Evolutionary conservation across 2,329 filamentous ascomycete species (phyloP), one percentile per base, ranked within the genome.

Genomic region (Penicillium sp.): DNA sequence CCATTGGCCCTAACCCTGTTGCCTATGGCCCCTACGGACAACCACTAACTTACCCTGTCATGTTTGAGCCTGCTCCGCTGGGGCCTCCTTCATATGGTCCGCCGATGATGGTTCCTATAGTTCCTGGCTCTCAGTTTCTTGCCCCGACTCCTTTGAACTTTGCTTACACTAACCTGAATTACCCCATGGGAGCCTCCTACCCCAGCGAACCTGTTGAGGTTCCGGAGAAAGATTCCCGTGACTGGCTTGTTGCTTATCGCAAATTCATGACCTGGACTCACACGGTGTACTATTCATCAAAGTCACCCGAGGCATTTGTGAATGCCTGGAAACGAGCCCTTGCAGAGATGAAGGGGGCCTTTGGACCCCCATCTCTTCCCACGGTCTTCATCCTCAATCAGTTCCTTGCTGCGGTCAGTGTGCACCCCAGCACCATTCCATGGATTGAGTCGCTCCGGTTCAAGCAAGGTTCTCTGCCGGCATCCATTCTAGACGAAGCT

Each of bases 371-470:
- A 13, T 2, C 31, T 10, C 21, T 35, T 33, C 49, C 49, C 5
- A 52, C 38, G 0, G 4, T 44, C 10, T 52, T 25, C 13, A 6
- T 52, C 17, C 38, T 52, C 15, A 44, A 35, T 35, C 49, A 52
- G 23, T 52, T 52, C 17, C 39, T 52, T 35, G 27, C 49, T 23
- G 49, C 49, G 12, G 49, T 35, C 29, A 52, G 49, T 27, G 39
- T 6, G 3, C 35, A 52, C 10, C 39, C 39, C 3, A 19, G 19
- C 21, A 21, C 27, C 15, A 31, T 52, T 15, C 39, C 38, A 25
- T 52, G 49, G 49, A 7, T 52, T n/a, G 19, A 44, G 15, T 52
- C 49, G 4, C 49, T 52, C 6, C 19, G 19, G 5, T 52, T 52
- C 6, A 29, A 44, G 2, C 25, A n/a, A 21, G 49, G 49, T 6